A percentile compares a stretch with the other conserved stretches of the same genome.
phyloP scores from a whole-genome alignment of 1,284 basidiomycete species.

The Neonothopanus nambi region DNA sequence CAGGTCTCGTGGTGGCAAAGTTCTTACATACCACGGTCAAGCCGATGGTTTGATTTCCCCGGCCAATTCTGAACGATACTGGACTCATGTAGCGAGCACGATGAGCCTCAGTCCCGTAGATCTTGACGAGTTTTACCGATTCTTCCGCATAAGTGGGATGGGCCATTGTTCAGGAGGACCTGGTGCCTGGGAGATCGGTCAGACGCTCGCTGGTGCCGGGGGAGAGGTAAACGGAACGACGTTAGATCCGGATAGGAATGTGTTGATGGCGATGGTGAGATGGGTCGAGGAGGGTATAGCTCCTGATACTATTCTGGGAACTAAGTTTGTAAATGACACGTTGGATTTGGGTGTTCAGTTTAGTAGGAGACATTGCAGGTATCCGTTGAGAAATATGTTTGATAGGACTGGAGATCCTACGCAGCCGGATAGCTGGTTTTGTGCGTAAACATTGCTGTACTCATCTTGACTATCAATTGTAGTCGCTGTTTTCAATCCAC shows the following conservation, averaged over 20 bases:
- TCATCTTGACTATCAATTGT: too few relatives aligned
- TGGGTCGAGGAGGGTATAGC: too few relatives aligned
- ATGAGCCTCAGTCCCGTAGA: constrained; percentile 10
- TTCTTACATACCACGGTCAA: constrained; percentile 23
- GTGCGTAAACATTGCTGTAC: too few relatives aligned
- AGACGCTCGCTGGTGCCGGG: constrained; percentile 1
- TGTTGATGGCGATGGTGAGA: constrained; percentile 17
- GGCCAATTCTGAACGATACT: constrained; percentile 19
- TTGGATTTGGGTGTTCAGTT: constrained; percentile 8
- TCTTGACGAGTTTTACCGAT: too few relatives aligned
- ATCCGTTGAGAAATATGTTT: constrained; percentile 17
- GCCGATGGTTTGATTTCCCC: too few relatives aligned
- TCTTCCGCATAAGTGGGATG: constrained; percentile 20
- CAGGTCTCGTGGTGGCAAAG: constrained; percentile 19
- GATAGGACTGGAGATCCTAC: constrained; percentile 13
- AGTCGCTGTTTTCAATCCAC: too few relatives aligned
- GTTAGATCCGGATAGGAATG: constrained; percentile 14
- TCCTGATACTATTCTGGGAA: constrained; percentile 16
- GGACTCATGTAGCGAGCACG: constrained; percentile 14
- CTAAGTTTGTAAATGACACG: constrained; percentile 14
- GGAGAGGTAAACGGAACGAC: neutral
- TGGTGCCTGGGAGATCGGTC: constrained; percentile 19
- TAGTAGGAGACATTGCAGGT: constrained; percentile 17
- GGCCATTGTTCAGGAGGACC: constrained; percentile 18
- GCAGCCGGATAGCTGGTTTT: constrained; percentile 12